A percentile compares a stretch with the other conserved stretches of the same genome.
These are phyloP conservation scores for Pseudoscleropodium purum DNA, from an alignment of 225 moss, liverwort and hornwort genomes.

Conservation along the genomic window DNA sequence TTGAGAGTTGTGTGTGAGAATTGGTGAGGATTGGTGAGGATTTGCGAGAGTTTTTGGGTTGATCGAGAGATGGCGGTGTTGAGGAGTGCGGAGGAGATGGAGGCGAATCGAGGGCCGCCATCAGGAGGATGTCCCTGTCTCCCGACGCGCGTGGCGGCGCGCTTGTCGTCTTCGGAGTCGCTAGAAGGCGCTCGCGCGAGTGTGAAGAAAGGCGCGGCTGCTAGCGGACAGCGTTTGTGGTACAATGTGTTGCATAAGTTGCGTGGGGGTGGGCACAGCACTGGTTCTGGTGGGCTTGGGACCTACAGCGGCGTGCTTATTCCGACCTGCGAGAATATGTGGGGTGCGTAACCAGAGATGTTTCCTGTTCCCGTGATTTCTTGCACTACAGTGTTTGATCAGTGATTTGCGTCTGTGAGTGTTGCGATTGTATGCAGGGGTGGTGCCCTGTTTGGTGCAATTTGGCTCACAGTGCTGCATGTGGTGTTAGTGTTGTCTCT, in stretches of 20 bases:
- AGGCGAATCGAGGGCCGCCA: not conserved
- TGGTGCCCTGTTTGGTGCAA: not conserved
- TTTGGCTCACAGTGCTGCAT: not conserved
- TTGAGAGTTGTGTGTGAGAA: not conserved
- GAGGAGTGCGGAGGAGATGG: not conserved
- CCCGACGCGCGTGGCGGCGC: conserved; percentile 22
- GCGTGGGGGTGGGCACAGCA: conserved; percentile 1
- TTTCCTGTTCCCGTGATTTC: not conserved
- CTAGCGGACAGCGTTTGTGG: conserved; percentile 17
- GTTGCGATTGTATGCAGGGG: not conserved
- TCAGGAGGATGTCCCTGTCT: conserved; percentile 13
- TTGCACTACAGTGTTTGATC: not conserved
- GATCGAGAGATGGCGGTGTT: conserved; percentile 15
- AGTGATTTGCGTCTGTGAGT: not conserved
- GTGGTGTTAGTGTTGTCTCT: not conserved
- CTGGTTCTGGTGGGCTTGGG: conserved; percentile 37
- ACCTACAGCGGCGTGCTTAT: conserved; percentile 85
- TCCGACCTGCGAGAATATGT: conserved; percentile 97
- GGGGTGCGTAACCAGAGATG: conserved; percentile 33
- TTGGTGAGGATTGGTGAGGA: not conserved
- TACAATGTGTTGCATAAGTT: conserved; percentile 32
- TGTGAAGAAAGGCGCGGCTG: conserved; percentile 23
- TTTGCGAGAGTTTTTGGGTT: not conserved
- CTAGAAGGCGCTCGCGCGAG: conserved; percentile 25
- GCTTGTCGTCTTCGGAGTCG: conserved; percentile 44